Conservation (phyloP, 2,329 filamentous ascomycete genomes). For the Didymella sp. region DNA sequence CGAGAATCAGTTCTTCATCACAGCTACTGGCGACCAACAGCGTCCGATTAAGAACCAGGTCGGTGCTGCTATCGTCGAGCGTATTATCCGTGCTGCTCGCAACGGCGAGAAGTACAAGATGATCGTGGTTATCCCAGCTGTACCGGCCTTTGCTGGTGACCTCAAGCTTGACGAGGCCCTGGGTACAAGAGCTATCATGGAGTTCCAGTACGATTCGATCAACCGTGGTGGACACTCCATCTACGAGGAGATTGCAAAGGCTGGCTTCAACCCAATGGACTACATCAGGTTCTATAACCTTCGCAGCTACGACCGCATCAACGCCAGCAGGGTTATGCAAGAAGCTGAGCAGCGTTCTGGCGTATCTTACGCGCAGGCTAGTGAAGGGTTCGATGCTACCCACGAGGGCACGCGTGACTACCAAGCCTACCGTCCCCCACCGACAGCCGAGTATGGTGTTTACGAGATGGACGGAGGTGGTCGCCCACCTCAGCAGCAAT, state of each 20-base stretch:
- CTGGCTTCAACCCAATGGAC: constrained; percentile 71
- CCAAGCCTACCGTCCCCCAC: constrained; percentile 44
- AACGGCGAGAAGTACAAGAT: constrained; percentile 73
- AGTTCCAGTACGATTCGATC: constrained; percentile 81
- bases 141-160: constrained; percentile 84
- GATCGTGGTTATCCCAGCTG: constrained; percentile 78
- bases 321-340: constrained; percentile 68
- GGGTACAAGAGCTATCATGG: constrained; percentile 84
- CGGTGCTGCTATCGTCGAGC: constrained; percentile 78
- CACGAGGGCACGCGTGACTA: constrained; percentile 52
- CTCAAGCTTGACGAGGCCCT: constrained; percentile 74
- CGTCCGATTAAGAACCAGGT: constrained; percentile 78
- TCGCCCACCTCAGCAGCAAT: constrained; percentile 27
- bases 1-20: constrained; percentile 90
- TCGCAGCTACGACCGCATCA: constrained; percentile 83
- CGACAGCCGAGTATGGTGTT: constrained; percentile 48
- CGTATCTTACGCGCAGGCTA: constrained; percentile 71
- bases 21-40: constrained; percentile 74
- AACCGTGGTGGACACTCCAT: constrained; percentile 79
- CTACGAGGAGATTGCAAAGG: constrained; percentile 70
- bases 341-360: constrained; percentile 68
- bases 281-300: constrained; percentile 89
- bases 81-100: constrained; percentile 73
- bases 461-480: constrained; percentile 42
- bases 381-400: constrained; percentile 67